A percentile compares a stretch with the other conserved stretches of the same genome.
phyloP scores from a whole-genome alignment of 345 rosid species.

The Populus ilicifolia region DNA sequence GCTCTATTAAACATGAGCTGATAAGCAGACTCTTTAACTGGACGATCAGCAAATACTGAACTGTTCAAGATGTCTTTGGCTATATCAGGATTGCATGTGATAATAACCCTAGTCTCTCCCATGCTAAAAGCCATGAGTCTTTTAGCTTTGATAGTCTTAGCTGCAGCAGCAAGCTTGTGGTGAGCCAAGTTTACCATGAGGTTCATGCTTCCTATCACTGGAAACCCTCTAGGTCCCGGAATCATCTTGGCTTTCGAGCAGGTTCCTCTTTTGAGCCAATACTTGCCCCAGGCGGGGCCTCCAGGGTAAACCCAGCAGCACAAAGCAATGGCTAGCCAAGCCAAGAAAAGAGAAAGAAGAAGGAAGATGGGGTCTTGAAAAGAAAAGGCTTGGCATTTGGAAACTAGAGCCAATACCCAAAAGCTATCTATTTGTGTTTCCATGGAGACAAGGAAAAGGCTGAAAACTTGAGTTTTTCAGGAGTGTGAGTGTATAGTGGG shows the following conservation, averaged over 20 bases:
- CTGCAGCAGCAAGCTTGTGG: constrained; percentile 42
- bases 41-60: constrained; percentile 50
- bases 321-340: constrained; percentile 27
- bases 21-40: constrained; percentile 49
- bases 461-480: neutral
- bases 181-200: constrained; percentile 51
- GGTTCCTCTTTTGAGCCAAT: neutral
- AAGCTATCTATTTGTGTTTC: constrained; percentile 32
- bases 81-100: constrained; percentile 42
- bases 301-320: constrained; percentile 42
- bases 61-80: constrained; percentile 53
- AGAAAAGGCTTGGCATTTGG: constrained; percentile 30
- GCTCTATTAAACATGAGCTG: constrained; percentile 48
- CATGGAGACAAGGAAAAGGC: constrained; percentile 20
- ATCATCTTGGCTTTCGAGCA: constrained; percentile 5
- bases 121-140: constrained; percentile 53
- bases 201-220: constrained; percentile 46
- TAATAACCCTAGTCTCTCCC: constrained; percentile 37
- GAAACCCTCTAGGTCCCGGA: constrained; percentile 49
- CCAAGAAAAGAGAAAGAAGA: constrained; percentile 17
- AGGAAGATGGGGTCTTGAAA: constrained; percentile 18
- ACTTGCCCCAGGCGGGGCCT: constrained; percentile 55
- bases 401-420: constrained; percentile 35
- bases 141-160: constrained; percentile 25
- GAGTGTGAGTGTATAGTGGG: neutral